Evolutionary conservation across 2,329 filamentous ascomycete genomes (phyloP).

Genomic region (Colletotrichum neosansevieriae): DNA sequence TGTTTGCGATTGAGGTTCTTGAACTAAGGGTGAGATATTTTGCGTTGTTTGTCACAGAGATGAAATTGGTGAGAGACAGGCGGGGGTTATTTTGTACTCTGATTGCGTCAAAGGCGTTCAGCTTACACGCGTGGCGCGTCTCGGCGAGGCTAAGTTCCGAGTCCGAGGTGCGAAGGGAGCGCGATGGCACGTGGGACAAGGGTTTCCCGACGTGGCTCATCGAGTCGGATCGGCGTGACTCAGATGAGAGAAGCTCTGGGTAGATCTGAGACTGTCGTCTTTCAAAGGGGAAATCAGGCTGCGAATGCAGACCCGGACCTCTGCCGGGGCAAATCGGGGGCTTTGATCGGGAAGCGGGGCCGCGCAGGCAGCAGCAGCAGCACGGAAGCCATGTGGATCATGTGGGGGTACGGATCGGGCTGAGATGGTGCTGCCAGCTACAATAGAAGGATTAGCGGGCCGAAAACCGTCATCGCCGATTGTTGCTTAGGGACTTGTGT

Average conservation of each 20-base stretch:
- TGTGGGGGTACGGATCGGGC: background rate
- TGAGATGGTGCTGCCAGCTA: background rate
- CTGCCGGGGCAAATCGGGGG: background rate
- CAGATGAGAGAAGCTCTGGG: background rate
- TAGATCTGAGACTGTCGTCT: too few relatives aligned
- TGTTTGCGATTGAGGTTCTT: conserved; percentile 37
- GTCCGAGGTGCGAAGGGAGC: conserved; percentile 20
- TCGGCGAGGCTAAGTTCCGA: conserved; percentile 1
- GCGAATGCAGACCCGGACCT: background rate
- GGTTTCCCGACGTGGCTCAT: too few relatives aligned
- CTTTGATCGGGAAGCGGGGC: background rate
- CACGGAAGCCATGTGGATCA: background rate
- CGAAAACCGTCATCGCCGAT: background rate
- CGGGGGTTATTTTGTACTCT: conserved; percentile 22
- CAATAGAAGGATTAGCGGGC: background rate
- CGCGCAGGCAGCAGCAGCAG: conserved; percentile 29
- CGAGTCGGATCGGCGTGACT: conserved; percentile 8
- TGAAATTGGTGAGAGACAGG: background rate
- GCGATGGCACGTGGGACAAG: conserved; percentile 18
- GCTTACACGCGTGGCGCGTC: background rate
- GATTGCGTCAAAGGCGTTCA: background rate
- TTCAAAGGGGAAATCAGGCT: too few relatives aligned
- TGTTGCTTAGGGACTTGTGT: background rate
- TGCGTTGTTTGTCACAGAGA: background rate
- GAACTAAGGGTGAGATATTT: background rate